Evolutionary conservation across 2,329 filamentous ascomycete genomes (phyloP), one percentile per base, ranked within the genome.

Genomic region (Graphilbum fragrans): DNA sequence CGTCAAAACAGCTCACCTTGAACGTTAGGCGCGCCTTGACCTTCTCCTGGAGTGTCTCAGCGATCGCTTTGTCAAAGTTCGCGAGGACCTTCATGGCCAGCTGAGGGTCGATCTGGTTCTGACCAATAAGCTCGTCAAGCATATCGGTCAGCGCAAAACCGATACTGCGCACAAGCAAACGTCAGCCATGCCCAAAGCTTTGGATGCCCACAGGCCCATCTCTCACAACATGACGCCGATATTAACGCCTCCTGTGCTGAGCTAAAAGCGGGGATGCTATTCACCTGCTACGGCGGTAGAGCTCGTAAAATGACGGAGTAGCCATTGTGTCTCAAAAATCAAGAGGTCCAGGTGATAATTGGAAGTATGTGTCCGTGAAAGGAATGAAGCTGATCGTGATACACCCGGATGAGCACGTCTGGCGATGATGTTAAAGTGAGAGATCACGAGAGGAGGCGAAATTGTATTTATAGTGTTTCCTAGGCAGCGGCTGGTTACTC

Each of bases 211-310:
- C n/a, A n/a, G n/a, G n/a, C n/a, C n/a, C n/a, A n/a, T n/a, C n/a
- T n/a, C n/a, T n/a, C n/a, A n/a, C n/a, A n/a, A n/a, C n/a, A n/a
- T n/a, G n/a, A n/a, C n/a, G n/a, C n/a, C n/a, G n/a, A n/a, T n/a
- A n/a, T n/a, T n/a, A n/a, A n/a, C n/a, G n/a, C n/a, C n/a, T n/a
- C n/a, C n/a, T n/a, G n/a, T n/a, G n/a, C n/a, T n/a, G n/a, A n/a
- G n/a, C n/a, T n/a, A n/a, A n/a, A n/a, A n/a, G n/a, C n/a, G 23
- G 23, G 23, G 29, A 5, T 10, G 29, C 12, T 31, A 31, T 31
- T 31, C 86, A 96, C 92, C 90, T 96, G 78, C 87, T 94, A 69
- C 88, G 82, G 55, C 92, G 86, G 65, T 98, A 98, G 58, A 98
- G 80, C 76, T 98, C 92, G 65, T 96, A 98, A 69, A 74, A 80